Evolutionary conservation across 2,329 filamentous ascomycete species (phyloP).

Genomic region (Esteya vermicola): DNA sequence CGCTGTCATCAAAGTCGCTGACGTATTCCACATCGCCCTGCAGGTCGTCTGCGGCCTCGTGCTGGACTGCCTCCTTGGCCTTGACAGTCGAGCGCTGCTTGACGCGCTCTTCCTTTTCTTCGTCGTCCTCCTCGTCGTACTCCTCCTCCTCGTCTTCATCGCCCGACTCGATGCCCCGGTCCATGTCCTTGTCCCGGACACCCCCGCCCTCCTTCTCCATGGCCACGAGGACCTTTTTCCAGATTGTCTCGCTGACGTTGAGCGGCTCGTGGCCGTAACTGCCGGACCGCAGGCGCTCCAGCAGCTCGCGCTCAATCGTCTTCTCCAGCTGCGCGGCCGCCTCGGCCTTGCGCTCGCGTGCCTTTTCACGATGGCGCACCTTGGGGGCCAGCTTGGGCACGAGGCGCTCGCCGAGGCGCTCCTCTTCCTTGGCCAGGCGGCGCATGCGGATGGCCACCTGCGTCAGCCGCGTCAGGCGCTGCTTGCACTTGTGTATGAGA

Average conservation of each 20-base stretch:
- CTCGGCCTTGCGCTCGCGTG: conserved; percentile 55
- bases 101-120: conserved; percentile 51
- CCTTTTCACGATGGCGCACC: conserved; percentile 61
- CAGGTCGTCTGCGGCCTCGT: conserved; percentile 53
- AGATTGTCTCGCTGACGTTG: conserved; percentile 88
- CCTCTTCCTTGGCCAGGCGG: conserved; percentile 76
- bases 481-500: conserved; percentile 74
- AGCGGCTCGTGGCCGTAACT: conserved; percentile 90
- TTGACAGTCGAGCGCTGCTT: too few relatives aligned
- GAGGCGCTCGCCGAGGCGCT: conserved; percentile 72
- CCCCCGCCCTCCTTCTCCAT: conserved; percentile 81
- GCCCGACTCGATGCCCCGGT: conserved; percentile 71
- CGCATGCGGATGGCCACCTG: conserved; percentile 77
- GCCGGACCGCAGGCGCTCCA: conserved; percentile 79
- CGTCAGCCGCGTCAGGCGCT: conserved; percentile 78
- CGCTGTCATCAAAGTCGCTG: conserved; percentile 74
- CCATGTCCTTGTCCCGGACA: conserved; percentile 70
- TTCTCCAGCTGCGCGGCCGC: conserved; percentile 86
- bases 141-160: conserved; percentile 51
- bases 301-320: conserved; percentile 87
- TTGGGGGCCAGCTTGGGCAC: conserved; percentile 88
- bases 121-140: conserved; percentile 45
- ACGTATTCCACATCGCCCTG: conserved; percentile 82
- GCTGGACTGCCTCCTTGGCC: conserved; percentile 1
- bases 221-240: conserved; percentile 90